Evolutionary conservation across 306 rosid species (phyloP).

Genomic region (Corylus heterophylla): DNA sequence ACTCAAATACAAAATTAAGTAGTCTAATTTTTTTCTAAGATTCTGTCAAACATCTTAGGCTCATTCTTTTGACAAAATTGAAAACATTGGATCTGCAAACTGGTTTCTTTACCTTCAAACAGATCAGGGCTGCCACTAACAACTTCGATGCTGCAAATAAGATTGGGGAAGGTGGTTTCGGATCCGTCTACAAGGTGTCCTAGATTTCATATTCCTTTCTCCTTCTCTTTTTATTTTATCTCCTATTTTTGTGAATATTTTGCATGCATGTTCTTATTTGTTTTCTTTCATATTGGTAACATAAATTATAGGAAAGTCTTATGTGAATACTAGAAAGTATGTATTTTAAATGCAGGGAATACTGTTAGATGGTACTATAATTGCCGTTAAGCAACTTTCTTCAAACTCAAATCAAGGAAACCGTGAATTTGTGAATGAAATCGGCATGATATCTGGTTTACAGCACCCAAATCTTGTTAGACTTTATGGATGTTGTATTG

Average conservation of each 20-base stretch:
- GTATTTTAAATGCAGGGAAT: constrained; percentile 40
- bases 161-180: constrained; percentile 83
- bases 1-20: too few relatives aligned
- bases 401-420: constrained; percentile 52
- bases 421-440: constrained; percentile 55
- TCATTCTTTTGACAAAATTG: background rate
- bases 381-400: constrained; percentile 63
- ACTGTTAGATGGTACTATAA: constrained; percentile 48
- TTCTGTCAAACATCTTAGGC: too few relatives aligned
- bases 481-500: constrained; percentile 58
- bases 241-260: too few relatives aligned
- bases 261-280: too few relatives aligned
- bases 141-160: constrained; percentile 50
- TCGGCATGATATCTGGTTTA: constrained; percentile 56
- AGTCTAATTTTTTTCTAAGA: too few relatives aligned
- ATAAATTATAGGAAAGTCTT: background rate
- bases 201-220: background rate
- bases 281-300: too few relatives aligned
- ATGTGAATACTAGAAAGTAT: too few relatives aligned
- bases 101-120: constrained; percentile 13
- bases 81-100: constrained; percentile 17
- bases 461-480: constrained; percentile 70
- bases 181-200: constrained; percentile 66
- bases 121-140: constrained; percentile 52
- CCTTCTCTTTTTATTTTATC: too few relatives aligned